Evolutionary conservation across 352 stramenopile genomes (phyloP).

Genomic region (Globisporangium acanthophoron): DNA sequence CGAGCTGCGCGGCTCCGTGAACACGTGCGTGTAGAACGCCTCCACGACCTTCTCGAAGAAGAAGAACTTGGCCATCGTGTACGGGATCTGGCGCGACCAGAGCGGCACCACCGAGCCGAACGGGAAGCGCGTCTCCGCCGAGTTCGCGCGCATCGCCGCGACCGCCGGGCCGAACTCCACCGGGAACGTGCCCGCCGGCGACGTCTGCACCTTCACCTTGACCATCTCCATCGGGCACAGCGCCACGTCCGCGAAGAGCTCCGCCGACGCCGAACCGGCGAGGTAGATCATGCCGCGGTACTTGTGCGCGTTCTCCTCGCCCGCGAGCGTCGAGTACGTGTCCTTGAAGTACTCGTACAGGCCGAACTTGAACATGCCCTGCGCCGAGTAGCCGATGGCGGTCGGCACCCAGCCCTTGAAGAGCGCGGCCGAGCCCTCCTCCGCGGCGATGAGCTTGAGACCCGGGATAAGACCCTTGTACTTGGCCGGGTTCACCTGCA

Average conservation of each 20-base stretch:
- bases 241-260: slow-evolving; percentile 92
- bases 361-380: slow-evolving; percentile 92
- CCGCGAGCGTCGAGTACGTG: slow-evolving; percentile 87
- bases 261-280: slow-evolving; percentile 88
- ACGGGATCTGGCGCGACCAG: slow-evolving; percentile 94
- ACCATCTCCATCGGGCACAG: slow-evolving; percentile 95
- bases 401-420: slow-evolving; percentile 92
- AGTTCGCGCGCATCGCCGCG: slow-evolving; percentile 84
- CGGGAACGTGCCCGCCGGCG: slow-evolving; percentile 85
- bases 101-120: slow-evolving; percentile 90
- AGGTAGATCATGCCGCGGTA: slow-evolving; percentile 91
- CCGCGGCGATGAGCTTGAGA: slow-evolving; percentile 81
- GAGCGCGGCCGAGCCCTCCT: slow-evolving; percentile 77
- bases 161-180: slow-evolving; percentile 84
- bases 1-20: slow-evolving; percentile 87
- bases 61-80: slow-evolving; percentile 99
- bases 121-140: slow-evolving; percentile 86
- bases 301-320: slow-evolving; percentile 91
- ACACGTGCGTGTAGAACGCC: slow-evolving; percentile 85
- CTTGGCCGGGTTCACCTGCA: slow-evolving; percentile 90
- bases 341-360: slow-evolving; percentile 97
- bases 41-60: slow-evolving; percentile 93
- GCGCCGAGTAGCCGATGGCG: slow-evolving; percentile 87
- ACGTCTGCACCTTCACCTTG: slow-evolving; percentile 94
- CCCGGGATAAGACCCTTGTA: slow-evolving; percentile 75